Evolutionary conservation across 108 stramenopile genomes (phyloP).

Genomic region (Conticribra guillardii): DNA sequence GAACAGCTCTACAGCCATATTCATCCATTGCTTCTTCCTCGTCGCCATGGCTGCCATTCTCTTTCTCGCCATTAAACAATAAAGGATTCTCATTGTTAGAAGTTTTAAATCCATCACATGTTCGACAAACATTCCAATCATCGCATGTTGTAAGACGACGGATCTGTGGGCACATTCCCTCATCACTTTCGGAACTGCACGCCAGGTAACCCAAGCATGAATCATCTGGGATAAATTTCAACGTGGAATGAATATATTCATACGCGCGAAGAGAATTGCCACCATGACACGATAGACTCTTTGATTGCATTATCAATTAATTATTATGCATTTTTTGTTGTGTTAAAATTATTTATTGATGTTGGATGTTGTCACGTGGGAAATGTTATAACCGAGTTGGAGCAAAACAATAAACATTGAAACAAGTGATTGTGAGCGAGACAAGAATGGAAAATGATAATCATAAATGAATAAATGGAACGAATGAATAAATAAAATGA

Average conservation of each 20-base stretch:
- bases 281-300: slow-evolving; percentile 64
- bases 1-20: slow-evolving; percentile 51
- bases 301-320: not conserved
- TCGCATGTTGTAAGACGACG: slow-evolving; percentile 66
- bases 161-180: slow-evolving; percentile 78
- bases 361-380: too few species aligned
- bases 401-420: too few species aligned
- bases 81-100: not conserved
- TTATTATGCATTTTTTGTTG: not conserved
- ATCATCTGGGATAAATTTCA: slow-evolving; percentile 72
- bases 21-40: slow-evolving; percentile 12
- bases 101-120: slow-evolving; percentile 44
- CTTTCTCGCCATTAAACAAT: slow-evolving; percentile 35
- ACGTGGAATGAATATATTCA: slow-evolving; percentile 59
- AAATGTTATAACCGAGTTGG: too few species aligned
- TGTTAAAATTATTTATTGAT: too few species aligned
- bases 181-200: slow-evolving; percentile 74
- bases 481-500: too few species aligned
- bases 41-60: slow-evolving; percentile 11
- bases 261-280: slow-evolving; percentile 67
- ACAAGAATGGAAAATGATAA: too few species aligned
- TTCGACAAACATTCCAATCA: slow-evolving; percentile 76
- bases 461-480: too few species aligned
- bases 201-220: slow-evolving; percentile 87
- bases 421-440: too few species aligned